Percentiles rank a stretch among this genome's conserved stretches.
Evolutionary conservation across 768 basidiomycete genomes (phyloP).

Genomic region (Floccularia luteovirens): DNA sequence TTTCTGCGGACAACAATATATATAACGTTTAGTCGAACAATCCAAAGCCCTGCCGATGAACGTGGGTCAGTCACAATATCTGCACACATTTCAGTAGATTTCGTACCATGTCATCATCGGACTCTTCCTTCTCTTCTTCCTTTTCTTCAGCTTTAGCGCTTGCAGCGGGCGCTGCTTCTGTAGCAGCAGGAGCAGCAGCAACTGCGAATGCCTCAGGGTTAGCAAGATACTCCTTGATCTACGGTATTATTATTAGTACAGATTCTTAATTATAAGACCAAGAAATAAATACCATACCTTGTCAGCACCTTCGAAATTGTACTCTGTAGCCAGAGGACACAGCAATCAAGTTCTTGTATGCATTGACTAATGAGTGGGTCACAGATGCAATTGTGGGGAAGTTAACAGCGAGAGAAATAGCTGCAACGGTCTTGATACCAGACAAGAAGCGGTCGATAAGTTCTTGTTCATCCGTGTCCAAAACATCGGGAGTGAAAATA

Average conservation of each 20-base stretch:
- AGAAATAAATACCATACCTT: conserved; percentile 57
- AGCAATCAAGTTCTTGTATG: conserved; percentile 97
- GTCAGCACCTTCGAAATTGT: conserved; percentile 89
- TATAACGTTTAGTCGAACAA: conserved; percentile 68
- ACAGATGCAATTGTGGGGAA: conserved; percentile 96
- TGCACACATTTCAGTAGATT: neutral
- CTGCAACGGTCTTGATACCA: conserved; percentile 92
- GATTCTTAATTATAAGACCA: conserved; percentile 3
- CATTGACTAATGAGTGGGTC: conserved; percentile 92
- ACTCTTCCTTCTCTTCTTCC: conserved; percentile 63
- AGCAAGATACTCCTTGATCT: conserved; percentile 95
- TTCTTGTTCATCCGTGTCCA: conserved; percentile 89
- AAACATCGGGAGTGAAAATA: conserved; percentile 80
- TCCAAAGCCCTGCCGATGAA: conserved; percentile 71
- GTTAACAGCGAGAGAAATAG: conserved; percentile 91
- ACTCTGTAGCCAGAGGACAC: conserved; percentile 86
- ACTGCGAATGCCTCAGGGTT: conserved; percentile 98
- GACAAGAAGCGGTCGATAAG: conserved; percentile 88
- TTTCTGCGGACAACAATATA: conserved; percentile 12
- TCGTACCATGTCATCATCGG: conserved; percentile 85
- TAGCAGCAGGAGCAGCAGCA: conserved; percentile 59
- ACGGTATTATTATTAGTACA: conserved; percentile 8
- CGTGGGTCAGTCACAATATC: conserved; percentile 12
- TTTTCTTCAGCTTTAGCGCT: conserved; percentile 53
- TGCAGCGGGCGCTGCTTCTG: conserved; percentile 47